A percentile compares a stretch with the other conserved stretches of the same genome.
phyloP scores from a whole-genome alignment of 176 grass and related monocot species.

The sorghum (Sorghum bicolor) region DNA sequence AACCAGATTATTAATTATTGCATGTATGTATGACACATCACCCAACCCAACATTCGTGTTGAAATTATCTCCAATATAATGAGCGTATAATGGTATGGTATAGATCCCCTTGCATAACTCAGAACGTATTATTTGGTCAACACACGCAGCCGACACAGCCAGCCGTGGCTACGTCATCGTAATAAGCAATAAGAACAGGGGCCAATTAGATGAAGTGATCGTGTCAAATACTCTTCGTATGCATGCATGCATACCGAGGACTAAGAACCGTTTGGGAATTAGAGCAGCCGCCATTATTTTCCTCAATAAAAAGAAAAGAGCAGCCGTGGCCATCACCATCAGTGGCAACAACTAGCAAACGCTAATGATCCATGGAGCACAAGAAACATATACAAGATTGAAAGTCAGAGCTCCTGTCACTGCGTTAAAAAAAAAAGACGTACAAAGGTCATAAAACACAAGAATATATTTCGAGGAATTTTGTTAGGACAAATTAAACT shows the following conservation, averaged over 20 bases:
- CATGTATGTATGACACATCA: constrained; percentile 15
- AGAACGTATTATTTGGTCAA: constrained; percentile 42
- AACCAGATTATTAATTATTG: neutral
- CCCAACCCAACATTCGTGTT: constrained; percentile 19
- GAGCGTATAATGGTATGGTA: neutral
- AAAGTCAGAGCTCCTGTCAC: too few relatives aligned
- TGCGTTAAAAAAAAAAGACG: too few relatives aligned
- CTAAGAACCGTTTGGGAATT: neutral
- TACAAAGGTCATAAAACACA: too few relatives aligned
- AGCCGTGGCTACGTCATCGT: neutral
- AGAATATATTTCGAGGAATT: neutral
- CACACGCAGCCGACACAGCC: constrained; percentile 8
- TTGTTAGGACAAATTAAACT: neutral
- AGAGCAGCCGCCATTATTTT: neutral
- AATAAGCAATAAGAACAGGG: neutral
- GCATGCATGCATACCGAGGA: constrained; percentile 13
- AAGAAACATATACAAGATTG: neutral
- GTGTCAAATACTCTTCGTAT: constrained; percentile 28
- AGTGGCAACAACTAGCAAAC: neutral
- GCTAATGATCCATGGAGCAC: neutral
- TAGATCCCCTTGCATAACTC: neutral
- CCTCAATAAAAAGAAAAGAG: neutral
- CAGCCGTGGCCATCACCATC: constrained; percentile 2
- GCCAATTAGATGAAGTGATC: constrained; percentile 25
- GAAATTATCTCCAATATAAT: constrained; percentile 13